Conservation (phyloP, 2,329 filamentous ascomycete species). For the Penicillium sp. region DNA sequence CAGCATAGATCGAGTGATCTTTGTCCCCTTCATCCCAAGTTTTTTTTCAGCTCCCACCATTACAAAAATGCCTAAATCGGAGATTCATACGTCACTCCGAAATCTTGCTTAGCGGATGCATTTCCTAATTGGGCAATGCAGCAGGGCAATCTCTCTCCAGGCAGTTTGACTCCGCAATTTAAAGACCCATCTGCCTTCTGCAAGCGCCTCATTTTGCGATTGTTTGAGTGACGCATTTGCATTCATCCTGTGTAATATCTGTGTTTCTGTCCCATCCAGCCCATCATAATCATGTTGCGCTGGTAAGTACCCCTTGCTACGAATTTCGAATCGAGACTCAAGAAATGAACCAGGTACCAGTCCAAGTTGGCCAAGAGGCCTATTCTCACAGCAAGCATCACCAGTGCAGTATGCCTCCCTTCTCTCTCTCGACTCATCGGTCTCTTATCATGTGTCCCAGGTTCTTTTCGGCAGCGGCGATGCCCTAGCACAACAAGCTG, state of each 20-base stretch:
- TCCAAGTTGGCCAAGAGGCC: slow-evolving; percentile 76
- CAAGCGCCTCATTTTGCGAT: not conserved
- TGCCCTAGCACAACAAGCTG: slow-evolving; percentile 83
- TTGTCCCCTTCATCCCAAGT: no score
- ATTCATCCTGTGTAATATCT: not conserved
- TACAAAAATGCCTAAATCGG: no score
- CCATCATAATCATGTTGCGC: slow-evolving; percentile 34
- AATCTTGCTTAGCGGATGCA: slow-evolving; percentile 17
- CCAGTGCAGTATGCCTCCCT: slow-evolving; percentile 64
- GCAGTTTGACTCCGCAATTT: slow-evolving; percentile 27
- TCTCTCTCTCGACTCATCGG: not conserved
- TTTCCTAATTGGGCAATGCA: slow-evolving; percentile 14
- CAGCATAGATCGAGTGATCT: no score
- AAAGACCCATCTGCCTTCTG: slow-evolving; percentile 15
- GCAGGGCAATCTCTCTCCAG: slow-evolving; percentile 2
- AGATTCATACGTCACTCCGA: slow-evolving; percentile 2
- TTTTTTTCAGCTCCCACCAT: no score
- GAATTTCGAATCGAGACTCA: slow-evolving; percentile 16
- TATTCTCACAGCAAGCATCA: slow-evolving; percentile 85
- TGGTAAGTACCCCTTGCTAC: slow-evolving; percentile 29
- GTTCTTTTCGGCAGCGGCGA: slow-evolving; percentile 92
- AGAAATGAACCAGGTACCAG: slow-evolving; percentile 71
- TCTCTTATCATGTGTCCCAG: slow-evolving; percentile 35
- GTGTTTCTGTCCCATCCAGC: not conserved
- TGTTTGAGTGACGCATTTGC: slow-evolving; percentile 7